Evolutionary conservation across 305 asterid genomes (phyloP).

Genomic region (Ruellia speciosa): DNA sequence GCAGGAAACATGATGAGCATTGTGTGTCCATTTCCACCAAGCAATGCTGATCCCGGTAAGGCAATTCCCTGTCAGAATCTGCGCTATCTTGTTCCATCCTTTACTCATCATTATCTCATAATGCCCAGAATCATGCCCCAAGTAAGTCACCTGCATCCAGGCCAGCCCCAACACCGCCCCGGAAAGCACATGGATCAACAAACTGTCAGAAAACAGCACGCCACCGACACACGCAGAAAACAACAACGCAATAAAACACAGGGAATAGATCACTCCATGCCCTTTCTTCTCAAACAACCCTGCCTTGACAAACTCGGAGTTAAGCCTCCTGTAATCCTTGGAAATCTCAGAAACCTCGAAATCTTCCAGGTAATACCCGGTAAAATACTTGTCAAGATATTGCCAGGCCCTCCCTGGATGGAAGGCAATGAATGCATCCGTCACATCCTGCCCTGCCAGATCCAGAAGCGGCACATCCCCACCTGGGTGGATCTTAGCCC

Average conservation of each 20-base stretch:
- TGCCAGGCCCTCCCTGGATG: conserved; percentile 60
- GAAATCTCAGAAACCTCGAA: conserved; percentile 46
- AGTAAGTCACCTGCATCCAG: conserved; percentile 63
- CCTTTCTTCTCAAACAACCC: conserved; percentile 55
- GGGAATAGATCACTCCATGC: conserved; percentile 35
- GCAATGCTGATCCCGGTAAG: conserved; percentile 71
- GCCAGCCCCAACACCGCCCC: conserved; percentile 48
- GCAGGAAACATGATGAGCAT: conserved; percentile 60
- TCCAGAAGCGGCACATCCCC: conserved; percentile 41
- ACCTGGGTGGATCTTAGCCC: conserved; percentile 55
- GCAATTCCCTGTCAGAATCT: conserved; percentile 49
- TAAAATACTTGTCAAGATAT: conserved; percentile 34
- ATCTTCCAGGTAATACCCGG: conserved; percentile 43
- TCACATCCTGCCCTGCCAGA: conserved; percentile 53
- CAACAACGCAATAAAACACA: conserved; percentile 27
- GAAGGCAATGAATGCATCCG: conserved; percentile 58
- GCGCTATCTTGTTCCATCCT: conserved; percentile 36
- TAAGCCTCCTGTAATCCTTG: conserved; percentile 40
- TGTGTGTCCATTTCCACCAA: conserved; percentile 86
- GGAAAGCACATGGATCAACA: conserved; percentile 33
- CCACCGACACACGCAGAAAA: conserved; percentile 30
- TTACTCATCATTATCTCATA: conserved; percentile 44
- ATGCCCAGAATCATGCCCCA: conserved; percentile 73
- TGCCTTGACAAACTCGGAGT: conserved; percentile 26
- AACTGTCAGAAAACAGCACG: conserved; percentile 26